Percentiles rank a stretch among this genome's conserved stretches.
These are phyloP conservation scores for Helicocarpus griseus DNA, from an alignment of 2,329 filamentous ascomycete species.

Conservation along the genomic window DNA sequence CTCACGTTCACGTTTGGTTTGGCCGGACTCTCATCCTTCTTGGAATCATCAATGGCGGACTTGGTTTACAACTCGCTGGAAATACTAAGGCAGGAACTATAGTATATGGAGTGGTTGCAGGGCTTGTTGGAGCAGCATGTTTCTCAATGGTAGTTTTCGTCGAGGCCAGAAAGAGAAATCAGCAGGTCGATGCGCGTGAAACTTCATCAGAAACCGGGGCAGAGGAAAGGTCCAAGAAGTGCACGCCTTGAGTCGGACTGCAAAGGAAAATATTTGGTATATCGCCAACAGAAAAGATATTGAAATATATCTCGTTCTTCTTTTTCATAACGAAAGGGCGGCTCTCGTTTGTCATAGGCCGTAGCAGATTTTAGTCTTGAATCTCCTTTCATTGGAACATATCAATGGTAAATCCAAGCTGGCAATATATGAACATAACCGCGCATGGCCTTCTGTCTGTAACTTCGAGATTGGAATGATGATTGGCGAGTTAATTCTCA, in stretches of 20 bases:
- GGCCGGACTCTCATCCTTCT: conserved; percentile 42
- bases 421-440: no score
- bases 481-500: no score
- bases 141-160: conserved; percentile 17
- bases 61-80: conserved; percentile 41
- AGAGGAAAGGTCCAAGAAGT: background rate
- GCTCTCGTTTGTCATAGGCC: no score
- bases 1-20: conserved; percentile 43
- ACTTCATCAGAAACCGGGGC: background rate
- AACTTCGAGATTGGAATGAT: no score
- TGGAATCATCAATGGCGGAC: conserved; percentile 48
- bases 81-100: conserved; percentile 30
- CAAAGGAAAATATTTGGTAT: background rate
- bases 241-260: background rate
- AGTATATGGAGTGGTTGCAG: conserved; percentile 42
- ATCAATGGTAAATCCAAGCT: no score
- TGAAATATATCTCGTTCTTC: background rate
- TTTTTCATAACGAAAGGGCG: no score
- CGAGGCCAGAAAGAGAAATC: conserved; percentile 9
- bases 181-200: background rate
- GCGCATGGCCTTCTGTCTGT: no score
- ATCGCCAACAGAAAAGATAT: background rate
- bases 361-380: no score
- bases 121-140: conserved; percentile 36
- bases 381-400: no score